phyloP scores from a whole-genome alignment of 139 green algal species.

The Micromonas commoda region DNA sequence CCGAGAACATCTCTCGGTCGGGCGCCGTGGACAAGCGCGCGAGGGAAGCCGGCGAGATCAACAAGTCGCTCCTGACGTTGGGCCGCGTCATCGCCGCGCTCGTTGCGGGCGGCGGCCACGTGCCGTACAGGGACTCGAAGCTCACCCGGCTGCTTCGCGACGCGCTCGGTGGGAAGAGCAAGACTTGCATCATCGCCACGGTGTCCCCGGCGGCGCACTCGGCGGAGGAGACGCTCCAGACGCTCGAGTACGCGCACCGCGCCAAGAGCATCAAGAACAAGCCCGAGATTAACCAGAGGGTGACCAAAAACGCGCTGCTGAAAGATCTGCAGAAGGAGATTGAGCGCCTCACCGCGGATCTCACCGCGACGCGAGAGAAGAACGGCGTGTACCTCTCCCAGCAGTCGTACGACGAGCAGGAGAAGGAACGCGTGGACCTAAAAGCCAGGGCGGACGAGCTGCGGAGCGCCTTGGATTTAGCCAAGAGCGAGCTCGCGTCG shows the following conservation, averaged over 20 bases:
- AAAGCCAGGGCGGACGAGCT: slow-evolving; percentile 31
- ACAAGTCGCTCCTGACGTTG: slow-evolving; percentile 91
- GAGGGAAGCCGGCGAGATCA: slow-evolving; percentile 91
- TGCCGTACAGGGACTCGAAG: slow-evolving; percentile 89
- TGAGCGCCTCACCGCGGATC: slow-evolving; percentile 77
- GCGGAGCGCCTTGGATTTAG: background rate
- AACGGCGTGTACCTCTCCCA: slow-evolving; percentile 76
- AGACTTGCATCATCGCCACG: slow-evolving; percentile 98
- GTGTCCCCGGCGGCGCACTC: slow-evolving; percentile 81
- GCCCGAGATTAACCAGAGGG: slow-evolving; percentile 70
- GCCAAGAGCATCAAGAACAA: slow-evolving; percentile 98
- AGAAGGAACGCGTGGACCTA: slow-evolving; percentile 63
- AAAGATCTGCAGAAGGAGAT: slow-evolving; percentile 89
- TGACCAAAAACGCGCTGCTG: slow-evolving; percentile 87
- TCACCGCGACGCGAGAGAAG: slow-evolving; percentile 78
- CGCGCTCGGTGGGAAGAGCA: slow-evolving; percentile 76
- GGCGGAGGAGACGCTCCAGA: slow-evolving; percentile 91
- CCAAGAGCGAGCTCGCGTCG: slow-evolving; percentile 4
- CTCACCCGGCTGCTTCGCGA: slow-evolving; percentile 94
- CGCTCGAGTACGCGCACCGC: slow-evolving; percentile 94
- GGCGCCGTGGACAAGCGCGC: slow-evolving; percentile 78
- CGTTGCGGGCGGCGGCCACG: slow-evolving; percentile 44
- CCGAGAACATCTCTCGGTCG: slow-evolving; percentile 87
- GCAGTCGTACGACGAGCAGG: slow-evolving; percentile 55
- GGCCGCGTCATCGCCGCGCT: slow-evolving; percentile 94